These are phyloP conservation scores for Trichomonascus vanleenenianus DNA, from an alignment of 805 yeast species.

Conservation along the genomic window DNA sequence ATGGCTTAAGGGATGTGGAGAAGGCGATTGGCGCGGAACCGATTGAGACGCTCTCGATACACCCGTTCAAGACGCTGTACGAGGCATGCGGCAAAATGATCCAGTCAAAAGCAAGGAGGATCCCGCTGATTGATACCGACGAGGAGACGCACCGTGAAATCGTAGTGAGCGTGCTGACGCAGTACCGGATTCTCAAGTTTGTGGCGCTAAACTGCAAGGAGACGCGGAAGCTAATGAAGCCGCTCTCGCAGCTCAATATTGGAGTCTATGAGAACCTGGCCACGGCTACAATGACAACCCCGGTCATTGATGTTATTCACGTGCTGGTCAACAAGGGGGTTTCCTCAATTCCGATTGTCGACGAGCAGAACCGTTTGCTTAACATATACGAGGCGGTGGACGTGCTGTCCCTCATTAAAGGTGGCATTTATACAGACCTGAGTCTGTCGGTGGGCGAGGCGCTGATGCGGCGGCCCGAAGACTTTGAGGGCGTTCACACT, in stretches of 20 bases:
- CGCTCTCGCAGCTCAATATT: constrained; percentile 62
- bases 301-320: constrained; percentile 89
- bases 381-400: constrained; percentile 97
- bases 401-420: constrained; percentile 83
- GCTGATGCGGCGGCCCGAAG: constrained; percentile 84
- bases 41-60: constrained; percentile 78
- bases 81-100: constrained; percentile 93
- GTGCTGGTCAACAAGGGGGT: constrained; percentile 71
- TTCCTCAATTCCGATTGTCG: constrained; percentile 88
- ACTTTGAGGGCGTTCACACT: constrained; percentile 96
- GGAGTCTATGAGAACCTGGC: constrained; percentile 46
- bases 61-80: constrained; percentile 81
- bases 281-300: constrained; percentile 82
- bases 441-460: constrained; percentile 95
- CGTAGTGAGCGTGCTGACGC: constrained; percentile 91
- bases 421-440: constrained; percentile 87
- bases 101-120: constrained; percentile 80
- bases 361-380: constrained; percentile 56
- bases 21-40: constrained; percentile 79
- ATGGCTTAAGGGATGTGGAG: constrained; percentile 81
- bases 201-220: constrained; percentile 95
- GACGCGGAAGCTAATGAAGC: constrained; percentile 71
- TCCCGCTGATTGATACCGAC: constrained; percentile 90
- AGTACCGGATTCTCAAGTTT: constrained; percentile 89
- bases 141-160: constrained; percentile 89